These are phyloP conservation scores for Arabis hirsuta DNA, from an alignment of 345 rosid species.

Conservation along the genomic window DNA sequence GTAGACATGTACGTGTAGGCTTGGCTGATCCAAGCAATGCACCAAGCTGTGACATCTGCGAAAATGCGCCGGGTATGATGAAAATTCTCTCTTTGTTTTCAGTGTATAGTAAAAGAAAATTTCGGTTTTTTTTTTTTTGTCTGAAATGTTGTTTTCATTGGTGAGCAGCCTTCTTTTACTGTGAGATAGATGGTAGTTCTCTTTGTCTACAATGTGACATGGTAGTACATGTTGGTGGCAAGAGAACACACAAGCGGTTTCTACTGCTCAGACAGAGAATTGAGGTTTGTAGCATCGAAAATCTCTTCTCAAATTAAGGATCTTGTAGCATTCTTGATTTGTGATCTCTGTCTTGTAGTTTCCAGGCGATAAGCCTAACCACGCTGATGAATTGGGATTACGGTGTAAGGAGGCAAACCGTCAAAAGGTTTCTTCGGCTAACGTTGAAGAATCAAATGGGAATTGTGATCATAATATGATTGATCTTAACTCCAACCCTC, in stretches of 20 bases:
- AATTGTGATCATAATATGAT: constrained; percentile 56
- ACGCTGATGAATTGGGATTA: constrained; percentile 42
- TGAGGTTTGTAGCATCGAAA: constrained; percentile 49
- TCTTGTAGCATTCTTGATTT: constrained; percentile 10
- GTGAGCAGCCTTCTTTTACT: constrained; percentile 79
- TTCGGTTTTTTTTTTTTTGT: background rate
- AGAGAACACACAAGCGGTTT: constrained; percentile 71
- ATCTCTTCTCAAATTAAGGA: background rate
- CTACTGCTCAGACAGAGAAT: constrained; percentile 77
- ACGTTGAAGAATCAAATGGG: constrained; percentile 36
- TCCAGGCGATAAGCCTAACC: constrained; percentile 67
- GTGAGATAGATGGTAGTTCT: constrained; percentile 83
- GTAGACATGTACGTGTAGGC: constrained; percentile 79
- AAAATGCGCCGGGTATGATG: constrained; percentile 72
- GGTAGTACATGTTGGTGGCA: constrained; percentile 85
- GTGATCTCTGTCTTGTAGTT: constrained; percentile 51
- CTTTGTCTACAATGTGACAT: constrained; percentile 87
- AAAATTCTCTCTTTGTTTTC: constrained; percentile 14
- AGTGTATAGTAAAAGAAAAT: background rate
- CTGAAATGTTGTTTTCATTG: background rate
- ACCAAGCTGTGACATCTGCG: constrained; percentile 83
- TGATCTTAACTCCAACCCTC: constrained; percentile 79
- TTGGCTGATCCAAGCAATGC: constrained; percentile 70
- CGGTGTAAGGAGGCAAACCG: constrained; percentile 43
- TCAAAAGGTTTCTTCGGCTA: constrained; percentile 44